Conservation (phyloP, 108 stramenopile genomes). For the Skeletonema costatum region DNA sequence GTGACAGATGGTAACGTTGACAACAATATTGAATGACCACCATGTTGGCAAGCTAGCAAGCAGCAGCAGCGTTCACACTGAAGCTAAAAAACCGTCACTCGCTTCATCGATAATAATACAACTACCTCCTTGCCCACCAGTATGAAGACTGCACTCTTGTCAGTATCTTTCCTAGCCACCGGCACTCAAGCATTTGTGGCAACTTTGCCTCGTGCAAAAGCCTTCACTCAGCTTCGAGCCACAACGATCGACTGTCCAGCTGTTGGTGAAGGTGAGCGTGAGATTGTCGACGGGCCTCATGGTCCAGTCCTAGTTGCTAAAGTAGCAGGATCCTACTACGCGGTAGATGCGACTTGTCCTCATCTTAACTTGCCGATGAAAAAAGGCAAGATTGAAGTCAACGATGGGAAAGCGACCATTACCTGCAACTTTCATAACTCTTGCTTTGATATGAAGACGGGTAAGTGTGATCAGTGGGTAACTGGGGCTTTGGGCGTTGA, state of each 20-base stretch:
- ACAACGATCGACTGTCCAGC: constrained; percentile 6
- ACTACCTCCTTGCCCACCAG: too few relatives aligned
- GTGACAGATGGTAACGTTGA: too few relatives aligned
- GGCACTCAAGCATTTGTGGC: too few relatives aligned
- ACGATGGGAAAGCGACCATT: constrained; percentile 19
- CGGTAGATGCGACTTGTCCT: constrained; percentile 50
- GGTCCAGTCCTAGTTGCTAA: constrained; percentile 47
- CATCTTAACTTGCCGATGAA: constrained; percentile 55
- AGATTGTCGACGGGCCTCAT: constrained; percentile 27
- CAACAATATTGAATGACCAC: too few relatives aligned
- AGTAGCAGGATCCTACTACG: constrained; percentile 36
- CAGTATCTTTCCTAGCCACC: too few relatives aligned
- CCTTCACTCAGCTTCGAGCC: too few relatives aligned
- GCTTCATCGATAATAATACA: too few relatives aligned
- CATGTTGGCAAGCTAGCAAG: too few relatives aligned
- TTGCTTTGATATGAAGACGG: constrained; percentile 39
- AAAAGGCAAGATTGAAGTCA: constrained; percentile 35
- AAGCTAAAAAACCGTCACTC: too few relatives aligned
- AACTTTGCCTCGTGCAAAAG: too few relatives aligned
- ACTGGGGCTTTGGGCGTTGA: constrained; percentile 39
- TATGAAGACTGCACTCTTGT: too few relatives aligned
- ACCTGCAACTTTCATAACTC: constrained; percentile 54
- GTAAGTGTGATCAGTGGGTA: constrained; percentile 39
- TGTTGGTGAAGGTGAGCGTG: constrained; percentile 34
- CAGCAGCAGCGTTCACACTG: too few relatives aligned